Conservation (phyloP, 106 monocot species). For the Amphibolis antarctica region DNA sequence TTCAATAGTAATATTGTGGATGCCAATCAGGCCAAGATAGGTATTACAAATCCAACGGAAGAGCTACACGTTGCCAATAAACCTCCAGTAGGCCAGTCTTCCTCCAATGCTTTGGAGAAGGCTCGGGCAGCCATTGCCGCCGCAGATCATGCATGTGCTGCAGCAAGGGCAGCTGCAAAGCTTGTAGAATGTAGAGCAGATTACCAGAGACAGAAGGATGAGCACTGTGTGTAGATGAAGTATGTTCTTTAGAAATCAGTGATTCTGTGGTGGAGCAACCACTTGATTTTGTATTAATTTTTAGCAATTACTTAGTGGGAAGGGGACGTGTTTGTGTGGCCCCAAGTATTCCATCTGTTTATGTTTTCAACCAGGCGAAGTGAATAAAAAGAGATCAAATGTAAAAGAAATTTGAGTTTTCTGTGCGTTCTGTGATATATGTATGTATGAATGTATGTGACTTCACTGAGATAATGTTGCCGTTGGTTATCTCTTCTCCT, state of each 20-base stretch:
- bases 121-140: conserved; percentile 67
- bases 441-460: too few species aligned
- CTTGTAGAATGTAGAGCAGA: conserved; percentile 36
- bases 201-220: neutral
- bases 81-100: conserved; percentile 4
- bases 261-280: too few species aligned
- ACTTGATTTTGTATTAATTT: too few species aligned
- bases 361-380: too few species aligned
- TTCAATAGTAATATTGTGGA: neutral
- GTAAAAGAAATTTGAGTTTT: too few species aligned
- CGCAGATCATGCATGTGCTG: conserved; percentile 61
- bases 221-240: neutral
- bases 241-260: neutral
- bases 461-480: too few species aligned
- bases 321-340: neutral
- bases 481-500: too few species aligned
- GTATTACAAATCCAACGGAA: conserved; percentile 8
- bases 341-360: too few species aligned
- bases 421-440: too few species aligned
- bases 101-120: conserved; percentile 56
- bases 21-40: neutral
- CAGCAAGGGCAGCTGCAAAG: conserved; percentile 60
- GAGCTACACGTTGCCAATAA: conserved; percentile 1
- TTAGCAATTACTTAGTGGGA: too few species aligned
- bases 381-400: too few species aligned